Base-by-base conservation (phyloP, 2,329 filamentous ascomycete genomes). In the Cercospora sojina region DNA sequence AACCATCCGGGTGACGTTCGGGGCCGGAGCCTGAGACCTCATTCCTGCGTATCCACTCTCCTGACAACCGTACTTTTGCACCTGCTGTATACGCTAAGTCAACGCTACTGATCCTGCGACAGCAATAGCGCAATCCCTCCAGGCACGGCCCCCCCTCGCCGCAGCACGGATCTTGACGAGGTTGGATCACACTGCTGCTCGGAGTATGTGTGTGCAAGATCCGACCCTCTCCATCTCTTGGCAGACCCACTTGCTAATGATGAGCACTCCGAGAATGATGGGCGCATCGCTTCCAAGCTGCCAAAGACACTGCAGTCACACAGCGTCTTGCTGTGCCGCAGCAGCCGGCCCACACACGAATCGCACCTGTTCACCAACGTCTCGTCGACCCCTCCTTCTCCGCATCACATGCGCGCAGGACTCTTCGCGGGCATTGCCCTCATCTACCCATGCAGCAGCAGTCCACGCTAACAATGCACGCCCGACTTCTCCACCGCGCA, bases 41-140 rank as follows among this genome's bases (percentile, higher is more conserved):
- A n/a, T n/a, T 57, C 27, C 53, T 57, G 53, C 53, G 9, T 35
- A 20, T 57, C 53, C 53, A 57, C 53, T 57, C 53, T 57, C 53
- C 53, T 57, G 31, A 57, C 12, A 27, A 57, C 53, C 53, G n/a
- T 20, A 20, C 16, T 20, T 31, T 31, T 57, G 53, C 47, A 16
- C 47, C 25, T 53, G 47, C 47, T 27, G 47, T 25, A n/a, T 29
- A n/a, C 23, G 47, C 47, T 27, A 53, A n/a, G 47, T 25, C 8
- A n/a, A n/a, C 23, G 47, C 47, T 27, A 53, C 47, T 53, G 47
- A 57, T 57, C 27, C 31, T 57, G 27, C 53, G 4, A 18, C 25
- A 35, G 53, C 53, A 32, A 57, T 25, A 31, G 53, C 53, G 23
- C 29, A 12, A 31, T 31, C 29, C 27, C 20, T 20, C 53, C 8